Base-by-base conservation (phyloP, 2,329 filamentous ascomycete species). In the Amauroascus verrucosus region DNA sequence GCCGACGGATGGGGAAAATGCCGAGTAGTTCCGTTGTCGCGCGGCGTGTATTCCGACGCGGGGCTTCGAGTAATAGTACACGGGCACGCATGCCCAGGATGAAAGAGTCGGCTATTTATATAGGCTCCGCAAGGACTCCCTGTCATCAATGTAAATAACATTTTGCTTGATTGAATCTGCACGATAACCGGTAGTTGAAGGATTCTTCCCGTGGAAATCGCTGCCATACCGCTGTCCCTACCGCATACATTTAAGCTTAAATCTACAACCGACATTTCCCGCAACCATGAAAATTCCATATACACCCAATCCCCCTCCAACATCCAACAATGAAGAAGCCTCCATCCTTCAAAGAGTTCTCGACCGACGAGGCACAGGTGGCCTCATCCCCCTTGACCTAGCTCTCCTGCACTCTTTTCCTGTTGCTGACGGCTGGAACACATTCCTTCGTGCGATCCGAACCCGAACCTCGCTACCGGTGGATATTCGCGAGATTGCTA, bases 401-500 rank as follows among this genome's bases (percentile, higher is more conserved):
- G 70, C 77, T 1, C 68, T 80, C 6, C 67, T 81, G 2, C 77
- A 80, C 61, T 73, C 77, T 3, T 77, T 76, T 40, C 74, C 76
- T 2, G 70, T 81, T 13, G 72, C 77, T 40, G 76, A 80, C 62
- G 78, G 78, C 51, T 81, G 78, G 76, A 81, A 80, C 62, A 69
- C 73, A 18, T 80, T 80, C 59, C 69, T 81, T 30, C 76, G 76
- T 40, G 70, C 77, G 35, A 77, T 81, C 43, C 75, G 78, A 43
- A 78, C 75, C 1, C 66, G 70, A 54, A 81, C 76, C 5, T 74
- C 70, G 11, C 67, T 81, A 2, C 63, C 75, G 2, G 66, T 70
- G 2, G 64, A 70, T 32, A 62, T 88, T 51, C 82, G 86, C 59
- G 88, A 95, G 73, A 75, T 90, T 16, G 84, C 86, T 59, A 90